phyloP scores from a whole-genome alignment of 805 yeast species.

The Candida gorgasii region DNA sequence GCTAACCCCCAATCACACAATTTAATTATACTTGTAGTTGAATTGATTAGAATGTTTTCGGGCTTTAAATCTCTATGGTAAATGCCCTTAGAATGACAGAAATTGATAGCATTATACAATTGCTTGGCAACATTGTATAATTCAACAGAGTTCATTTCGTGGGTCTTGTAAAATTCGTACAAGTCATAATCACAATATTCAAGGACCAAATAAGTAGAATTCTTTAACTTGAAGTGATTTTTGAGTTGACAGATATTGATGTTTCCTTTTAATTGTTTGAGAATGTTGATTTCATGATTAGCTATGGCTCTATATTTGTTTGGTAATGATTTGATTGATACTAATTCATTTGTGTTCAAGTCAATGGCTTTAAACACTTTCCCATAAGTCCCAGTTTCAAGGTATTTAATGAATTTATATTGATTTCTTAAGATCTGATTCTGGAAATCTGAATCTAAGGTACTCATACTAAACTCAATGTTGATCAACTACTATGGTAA shows the following conservation, averaged over 20 bases:
- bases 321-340: constrained; percentile 56
- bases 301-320: constrained; percentile 35
- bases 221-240: constrained; percentile 56
- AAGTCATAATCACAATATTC: constrained; percentile 52
- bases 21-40: constrained; percentile 40
- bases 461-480: too few species aligned
- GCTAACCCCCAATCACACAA: constrained; percentile 78
- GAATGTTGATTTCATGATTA: constrained; percentile 51
- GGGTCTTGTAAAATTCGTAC: constrained; percentile 11
- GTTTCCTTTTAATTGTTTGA: constrained; percentile 40
- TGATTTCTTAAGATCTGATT: constrained; percentile 22
- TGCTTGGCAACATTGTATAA: constrained; percentile 48
- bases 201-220: constrained; percentile 55
- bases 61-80: constrained; percentile 77
- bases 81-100: constrained; percentile 57
- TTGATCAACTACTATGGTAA: too few species aligned
- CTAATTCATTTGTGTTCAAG: constrained; percentile 27
- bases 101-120: constrained; percentile 50
- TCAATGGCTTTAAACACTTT: constrained; percentile 57
- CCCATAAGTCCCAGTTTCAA: constrained; percentile 65
- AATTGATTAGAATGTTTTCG: constrained; percentile 60
- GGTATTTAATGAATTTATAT: constrained; percentile 44
- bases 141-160: constrained; percentile 19
- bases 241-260: constrained; percentile 58
- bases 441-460: constrained; percentile 7